These are phyloP conservation scores for Neurospora intermedia DNA, from an alignment of 495 filamentous ascomycete genomes.

Conservation along the genomic window DNA sequence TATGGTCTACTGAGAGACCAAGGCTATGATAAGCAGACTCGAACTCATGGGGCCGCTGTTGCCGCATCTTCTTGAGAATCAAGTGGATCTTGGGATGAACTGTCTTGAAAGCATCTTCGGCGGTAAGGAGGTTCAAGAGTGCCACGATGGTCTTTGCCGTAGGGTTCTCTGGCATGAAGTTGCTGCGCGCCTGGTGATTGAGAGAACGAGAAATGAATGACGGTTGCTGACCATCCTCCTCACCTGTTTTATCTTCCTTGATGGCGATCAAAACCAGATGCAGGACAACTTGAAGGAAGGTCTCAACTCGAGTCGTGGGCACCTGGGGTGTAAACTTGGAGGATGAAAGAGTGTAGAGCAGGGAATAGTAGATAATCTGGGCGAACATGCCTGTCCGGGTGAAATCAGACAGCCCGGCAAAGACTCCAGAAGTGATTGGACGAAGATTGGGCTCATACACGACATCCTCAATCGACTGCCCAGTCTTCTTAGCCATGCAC, in stretches of 20 bases:
- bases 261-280: constrained; percentile 79
- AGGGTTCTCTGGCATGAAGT: constrained; percentile 37
- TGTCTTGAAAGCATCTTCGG: constrained; percentile 60
- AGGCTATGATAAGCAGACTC: constrained; percentile 44
- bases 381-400: constrained; percentile 77
- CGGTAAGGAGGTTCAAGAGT: constrained; percentile 61
- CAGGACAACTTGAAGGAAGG: constrained; percentile 81
- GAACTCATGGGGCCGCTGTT: constrained; percentile 63
- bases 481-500: constrained; percentile 79
- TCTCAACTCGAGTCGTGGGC: constrained; percentile 72
- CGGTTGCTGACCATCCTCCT: constrained; percentile 34
- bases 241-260: constrained; percentile 60
- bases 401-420: constrained; percentile 62
- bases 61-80: constrained; percentile 77
- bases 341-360: constrained; percentile 63
- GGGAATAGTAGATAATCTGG: constrained; percentile 80
- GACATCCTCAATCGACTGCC: constrained; percentile 67
- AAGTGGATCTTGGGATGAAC: constrained; percentile 78
- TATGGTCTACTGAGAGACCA: constrained; percentile 41
- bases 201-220: constrained; percentile 67
- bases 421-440: constrained; percentile 66
- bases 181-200: constrained; percentile 46
- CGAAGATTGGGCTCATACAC: constrained; percentile 87
- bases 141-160: constrained; percentile 58
- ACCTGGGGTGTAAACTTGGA: constrained; percentile 57